These are phyloP conservation scores for Monosporascus sp. DNA, from an alignment of 2,329 filamentous ascomycete species.

Conservation along the genomic window DNA sequence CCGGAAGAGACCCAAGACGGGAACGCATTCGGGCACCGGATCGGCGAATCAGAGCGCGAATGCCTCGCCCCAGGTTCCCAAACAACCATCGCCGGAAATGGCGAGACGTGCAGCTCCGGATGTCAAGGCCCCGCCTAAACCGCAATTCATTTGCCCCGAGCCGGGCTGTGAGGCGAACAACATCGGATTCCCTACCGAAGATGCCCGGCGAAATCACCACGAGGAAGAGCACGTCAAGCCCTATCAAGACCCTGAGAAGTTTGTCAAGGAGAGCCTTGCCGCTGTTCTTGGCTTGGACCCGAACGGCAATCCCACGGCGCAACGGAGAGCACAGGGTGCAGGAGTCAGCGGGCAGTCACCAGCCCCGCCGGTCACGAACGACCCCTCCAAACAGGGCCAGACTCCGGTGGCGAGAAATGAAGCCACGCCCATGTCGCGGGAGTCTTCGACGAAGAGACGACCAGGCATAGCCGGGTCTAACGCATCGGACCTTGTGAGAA, in stretches of 20 bases:
- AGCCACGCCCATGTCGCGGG: conserved; percentile 46
- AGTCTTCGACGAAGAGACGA: conserved; percentile 46
- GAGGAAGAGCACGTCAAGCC: conserved; percentile 57
- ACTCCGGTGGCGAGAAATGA: conserved; percentile 36
- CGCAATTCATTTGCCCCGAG: conserved; percentile 47
- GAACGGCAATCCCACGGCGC: conserved; percentile 39
- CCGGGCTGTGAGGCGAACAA: conserved; percentile 47
- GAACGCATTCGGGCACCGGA: conserved; percentile 29
- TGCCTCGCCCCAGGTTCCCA: conserved; percentile 43
- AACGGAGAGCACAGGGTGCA: conserved; percentile 19
- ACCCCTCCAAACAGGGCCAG: conserved; percentile 43
- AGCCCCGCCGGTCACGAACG: conserved; percentile 34
- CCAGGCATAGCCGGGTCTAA: conserved; percentile 40
- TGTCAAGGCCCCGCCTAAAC: conserved; percentile 32
- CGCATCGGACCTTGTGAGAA: conserved; percentile 24
- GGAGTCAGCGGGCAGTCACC: conserved; percentile 13
- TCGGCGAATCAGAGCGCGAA: conserved; percentile 35
- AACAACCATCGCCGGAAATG: conserved; percentile 42
- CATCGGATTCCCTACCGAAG: conserved; percentile 48
- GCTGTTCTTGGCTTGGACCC: conserved; percentile 45
- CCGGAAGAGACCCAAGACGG: conserved; percentile 51
- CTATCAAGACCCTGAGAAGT: conserved; percentile 49
- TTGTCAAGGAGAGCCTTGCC: conserved; percentile 44
- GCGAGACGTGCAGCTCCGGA: conserved; percentile 29
- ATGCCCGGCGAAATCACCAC: conserved; percentile 46